These are phyloP conservation scores for Pleurotus ostreatus DNA, from an alignment of 768 basidiomycete genomes.

Conservation along the genomic window DNA sequence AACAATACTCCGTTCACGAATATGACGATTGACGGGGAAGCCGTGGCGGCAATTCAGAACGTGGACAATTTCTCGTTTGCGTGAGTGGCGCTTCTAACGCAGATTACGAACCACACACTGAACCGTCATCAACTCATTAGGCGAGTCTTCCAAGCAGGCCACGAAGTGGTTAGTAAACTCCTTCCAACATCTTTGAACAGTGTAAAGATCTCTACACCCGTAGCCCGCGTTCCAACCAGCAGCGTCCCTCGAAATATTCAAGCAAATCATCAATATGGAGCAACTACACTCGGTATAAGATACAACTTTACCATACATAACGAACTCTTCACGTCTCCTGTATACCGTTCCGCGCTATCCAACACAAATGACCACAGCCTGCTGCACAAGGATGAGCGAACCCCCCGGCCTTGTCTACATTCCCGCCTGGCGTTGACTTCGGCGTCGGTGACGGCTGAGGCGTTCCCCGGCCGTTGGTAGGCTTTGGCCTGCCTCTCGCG, in stretches of 20 bases:
- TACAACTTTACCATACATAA: not conserved
- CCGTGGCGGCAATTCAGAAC: conserved; percentile 59
- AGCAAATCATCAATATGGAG: conserved; percentile 46
- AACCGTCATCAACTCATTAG: conserved; percentile 22
- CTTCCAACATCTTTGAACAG: not conserved
- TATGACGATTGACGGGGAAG: conserved; percentile 49
- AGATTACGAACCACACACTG: not conserved
- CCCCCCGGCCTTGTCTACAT: conserved; percentile 16
- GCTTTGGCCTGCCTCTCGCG: conserved; percentile 12
- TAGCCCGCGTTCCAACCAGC: conserved; percentile 63
- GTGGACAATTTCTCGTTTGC: conserved; percentile 67
- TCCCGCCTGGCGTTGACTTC: not conserved
- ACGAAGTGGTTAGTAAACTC: conserved; percentile 52
- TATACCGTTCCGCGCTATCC: conserved; percentile 42
- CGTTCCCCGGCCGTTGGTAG: conserved; percentile 11
- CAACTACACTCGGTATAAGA: conserved; percentile 47
- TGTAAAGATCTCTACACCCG: not conserved
- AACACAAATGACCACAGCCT: conserved; percentile 82
- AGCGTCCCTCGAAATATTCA: conserved; percentile 55
- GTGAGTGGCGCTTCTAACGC: conserved; percentile 30
- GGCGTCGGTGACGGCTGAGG: conserved; percentile 11
- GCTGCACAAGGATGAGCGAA: conserved; percentile 69
- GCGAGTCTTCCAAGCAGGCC: conserved; percentile 54
- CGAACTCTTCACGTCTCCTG: not conserved
- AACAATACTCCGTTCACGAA: conserved; percentile 39